Percentiles rank a stretch among this genome's conserved stretches.
Conservation (phyloP, 2,329 filamentous ascomycete species). For the Hypoxylon sp. region DNA sequence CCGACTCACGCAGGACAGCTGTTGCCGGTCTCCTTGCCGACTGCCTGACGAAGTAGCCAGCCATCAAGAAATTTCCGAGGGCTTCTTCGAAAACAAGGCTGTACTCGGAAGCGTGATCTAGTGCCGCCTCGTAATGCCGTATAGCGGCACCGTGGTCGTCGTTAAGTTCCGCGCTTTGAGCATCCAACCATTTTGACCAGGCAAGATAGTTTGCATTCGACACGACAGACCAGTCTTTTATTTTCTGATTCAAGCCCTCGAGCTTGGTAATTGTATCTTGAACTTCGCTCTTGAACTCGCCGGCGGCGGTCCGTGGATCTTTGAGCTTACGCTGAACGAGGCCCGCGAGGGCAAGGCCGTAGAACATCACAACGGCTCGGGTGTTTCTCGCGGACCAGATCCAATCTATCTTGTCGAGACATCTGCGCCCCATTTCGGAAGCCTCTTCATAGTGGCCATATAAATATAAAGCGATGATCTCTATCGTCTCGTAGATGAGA, state of each 20-base stretch:
- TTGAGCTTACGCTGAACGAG: slow-evolving; percentile 58
- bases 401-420: slow-evolving; percentile 55
- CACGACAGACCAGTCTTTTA: slow-evolving; percentile 69
- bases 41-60: slow-evolving; percentile 71
- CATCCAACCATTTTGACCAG: slow-evolving; percentile 73
- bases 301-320: slow-evolving; percentile 55
- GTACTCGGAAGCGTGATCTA: slow-evolving; percentile 76
- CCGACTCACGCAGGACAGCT: slow-evolving; percentile 71
- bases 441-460: slow-evolving; percentile 69
- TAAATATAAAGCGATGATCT: slow-evolving; percentile 68
- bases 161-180: slow-evolving; percentile 71
- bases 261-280: slow-evolving; percentile 62
- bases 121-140: slow-evolving; percentile 70
- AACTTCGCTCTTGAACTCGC: slow-evolving; percentile 53
- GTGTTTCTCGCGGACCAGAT: slow-evolving; percentile 69
- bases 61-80: slow-evolving; percentile 76
- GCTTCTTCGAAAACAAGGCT: slow-evolving; percentile 75
- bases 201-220: slow-evolving; percentile 75
- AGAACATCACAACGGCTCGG: slow-evolving; percentile 64
- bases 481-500: slow-evolving; percentile 72
- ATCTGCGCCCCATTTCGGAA: slow-evolving; percentile 62
- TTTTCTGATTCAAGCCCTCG: slow-evolving; percentile 62
- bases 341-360: slow-evolving; percentile 65
- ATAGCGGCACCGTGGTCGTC: slow-evolving; percentile 66
- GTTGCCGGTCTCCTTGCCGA: slow-evolving; percentile 73